phyloP scores from a whole-genome alignment of 495 filamentous ascomycete genomes.

The Xylaria sp. region DNA sequence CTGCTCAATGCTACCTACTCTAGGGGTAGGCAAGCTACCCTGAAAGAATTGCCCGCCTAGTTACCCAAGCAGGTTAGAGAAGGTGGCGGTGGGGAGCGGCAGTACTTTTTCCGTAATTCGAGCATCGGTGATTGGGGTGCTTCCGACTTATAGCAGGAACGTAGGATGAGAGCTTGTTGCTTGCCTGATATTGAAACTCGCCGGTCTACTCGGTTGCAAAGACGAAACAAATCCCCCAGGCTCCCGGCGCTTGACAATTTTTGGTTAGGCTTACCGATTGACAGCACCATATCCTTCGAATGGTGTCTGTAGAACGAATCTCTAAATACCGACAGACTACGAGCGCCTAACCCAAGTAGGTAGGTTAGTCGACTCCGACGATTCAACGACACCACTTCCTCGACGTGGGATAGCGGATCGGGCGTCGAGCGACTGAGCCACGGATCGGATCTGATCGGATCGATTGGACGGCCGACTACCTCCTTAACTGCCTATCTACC shows the following conservation, averaged over 20 bases:
- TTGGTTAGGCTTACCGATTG: neutral
- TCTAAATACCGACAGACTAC: neutral
- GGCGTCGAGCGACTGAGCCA: neutral
- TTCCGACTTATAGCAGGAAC: neutral
- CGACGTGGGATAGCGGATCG: neutral
- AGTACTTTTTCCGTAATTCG: conserved; percentile 23
- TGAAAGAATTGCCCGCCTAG: neutral
- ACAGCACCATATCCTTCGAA: neutral
- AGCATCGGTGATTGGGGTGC: neutral
- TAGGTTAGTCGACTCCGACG: neutral
- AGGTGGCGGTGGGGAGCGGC: conserved; percentile 23
- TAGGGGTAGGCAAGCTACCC: neutral
- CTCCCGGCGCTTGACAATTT: neutral
- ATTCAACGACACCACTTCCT: neutral
- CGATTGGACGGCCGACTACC: neutral
- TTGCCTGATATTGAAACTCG: neutral
- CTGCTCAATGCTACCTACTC: no score
- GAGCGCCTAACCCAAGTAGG: neutral
- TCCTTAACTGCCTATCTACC: neutral
- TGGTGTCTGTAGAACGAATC: neutral
- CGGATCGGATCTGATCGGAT: no score
- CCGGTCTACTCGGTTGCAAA: neutral
- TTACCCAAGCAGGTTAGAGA: neutral
- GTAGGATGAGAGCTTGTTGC: neutral
- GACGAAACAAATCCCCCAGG: neutral